A percentile compares a stretch with the other conserved stretches of the same genome.
phyloP scores from a whole-genome alignment of 352 stramenopile species.

The Pythium graminicola region DNA sequence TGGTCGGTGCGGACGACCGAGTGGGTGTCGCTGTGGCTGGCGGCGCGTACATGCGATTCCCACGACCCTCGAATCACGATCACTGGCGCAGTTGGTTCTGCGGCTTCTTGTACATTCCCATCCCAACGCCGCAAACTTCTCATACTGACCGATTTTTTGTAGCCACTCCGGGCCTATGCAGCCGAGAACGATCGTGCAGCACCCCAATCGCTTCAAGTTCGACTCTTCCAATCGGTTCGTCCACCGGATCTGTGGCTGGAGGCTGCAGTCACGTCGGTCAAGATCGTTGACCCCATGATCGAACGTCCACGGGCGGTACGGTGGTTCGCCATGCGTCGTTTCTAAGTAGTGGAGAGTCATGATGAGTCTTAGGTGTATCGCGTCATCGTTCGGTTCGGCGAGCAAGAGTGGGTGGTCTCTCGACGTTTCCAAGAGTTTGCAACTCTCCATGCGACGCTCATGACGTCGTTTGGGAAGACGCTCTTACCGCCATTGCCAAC shows the following conservation, averaged over 20 bases:
- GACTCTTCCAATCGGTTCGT: slow-evolving; percentile 26
- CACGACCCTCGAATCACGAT: slow-evolving; percentile 5
- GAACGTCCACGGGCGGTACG: slow-evolving; percentile 35
- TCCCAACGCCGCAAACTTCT: not conserved
- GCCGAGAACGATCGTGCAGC: not conserved
- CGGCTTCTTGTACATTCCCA: slow-evolving; percentile 8
- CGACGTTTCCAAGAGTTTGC: slow-evolving; percentile 45
- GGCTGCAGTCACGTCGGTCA: slow-evolving; percentile 26
- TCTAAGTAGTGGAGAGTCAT: not conserved
- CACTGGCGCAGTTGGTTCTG: slow-evolving; percentile 12
- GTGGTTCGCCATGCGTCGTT: not conserved
- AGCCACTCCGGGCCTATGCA: not conserved
- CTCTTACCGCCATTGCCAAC: slow-evolving; percentile 31
- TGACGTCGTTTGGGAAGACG: too few relatives aligned
- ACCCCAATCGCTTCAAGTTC: slow-evolving; percentile 10
- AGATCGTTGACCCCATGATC: slow-evolving; percentile 33
- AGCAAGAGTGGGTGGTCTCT: slow-evolving; percentile 38
- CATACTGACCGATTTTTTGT: not conserved
- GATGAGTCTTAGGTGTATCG: slow-evolving; percentile 35
- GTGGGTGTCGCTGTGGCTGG: slow-evolving; percentile 19
- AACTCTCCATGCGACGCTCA: slow-evolving; percentile 24
- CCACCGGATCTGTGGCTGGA: slow-evolving; percentile 24
- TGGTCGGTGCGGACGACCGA: slow-evolving; percentile 2
- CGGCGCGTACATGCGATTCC: slow-evolving; percentile 15
- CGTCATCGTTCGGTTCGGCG: slow-evolving; percentile 31